Percentiles rank a stretch among this genome's conserved stretches.
These are phyloP conservation scores for Alternaria metachromatica DNA, from an alignment of 2,329 filamentous ascomycete genomes.

Conservation along the genomic window DNA sequence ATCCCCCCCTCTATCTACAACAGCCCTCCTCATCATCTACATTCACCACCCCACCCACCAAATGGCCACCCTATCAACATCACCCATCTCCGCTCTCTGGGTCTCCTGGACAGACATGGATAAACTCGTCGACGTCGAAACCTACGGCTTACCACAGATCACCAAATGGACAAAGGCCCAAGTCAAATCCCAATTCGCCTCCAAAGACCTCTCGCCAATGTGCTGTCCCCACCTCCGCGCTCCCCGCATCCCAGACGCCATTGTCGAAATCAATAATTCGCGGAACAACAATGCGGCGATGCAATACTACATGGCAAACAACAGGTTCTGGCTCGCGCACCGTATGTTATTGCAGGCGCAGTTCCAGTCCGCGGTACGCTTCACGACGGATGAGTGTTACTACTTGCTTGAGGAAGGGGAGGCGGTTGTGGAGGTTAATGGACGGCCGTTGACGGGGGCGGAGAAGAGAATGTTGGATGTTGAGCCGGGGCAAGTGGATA, in stretches of 20 bases:
- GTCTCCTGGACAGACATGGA: too few species aligned
- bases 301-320: background rate
- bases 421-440: background rate
- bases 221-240: slow-evolving; percentile 2
- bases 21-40: background rate
- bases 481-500: background rate
- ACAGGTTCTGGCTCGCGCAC: background rate
- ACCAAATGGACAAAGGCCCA: background rate
- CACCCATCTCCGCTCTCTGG: background rate
- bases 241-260: background rate
- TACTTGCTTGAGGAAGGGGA: background rate
- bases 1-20: too few species aligned
- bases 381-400: background rate
- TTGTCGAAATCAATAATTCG: background rate
- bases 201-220: background rate
- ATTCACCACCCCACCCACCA: background rate
- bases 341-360: background rate
- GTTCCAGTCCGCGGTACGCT: background rate
- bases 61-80: background rate
- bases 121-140: background rate
- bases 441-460: background rate
- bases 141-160: background rate
- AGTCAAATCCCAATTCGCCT: background rate
- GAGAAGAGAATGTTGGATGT: background rate
- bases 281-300: background rate